phyloP scores from a whole-genome alignment of 352 stramenopile species.

The Aphanomyces stellatus region DNA sequence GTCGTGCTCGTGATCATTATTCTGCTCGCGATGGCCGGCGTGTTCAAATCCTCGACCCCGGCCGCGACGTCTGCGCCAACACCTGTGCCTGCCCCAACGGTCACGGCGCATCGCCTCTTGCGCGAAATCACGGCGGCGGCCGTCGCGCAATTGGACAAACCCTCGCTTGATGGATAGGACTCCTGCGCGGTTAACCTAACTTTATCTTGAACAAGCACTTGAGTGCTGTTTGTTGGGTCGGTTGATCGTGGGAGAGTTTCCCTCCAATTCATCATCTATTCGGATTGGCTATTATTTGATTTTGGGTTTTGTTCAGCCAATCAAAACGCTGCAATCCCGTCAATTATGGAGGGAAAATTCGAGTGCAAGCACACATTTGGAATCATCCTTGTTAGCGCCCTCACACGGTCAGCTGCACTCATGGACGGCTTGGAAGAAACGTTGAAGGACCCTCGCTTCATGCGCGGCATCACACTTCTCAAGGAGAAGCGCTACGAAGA shows the following conservation, averaged over 20 bases:
- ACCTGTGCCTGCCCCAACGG: not conserved
- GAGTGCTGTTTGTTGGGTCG: too few species aligned
- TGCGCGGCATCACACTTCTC: slow-evolving; percentile 51
- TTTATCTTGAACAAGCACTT: too few species aligned
- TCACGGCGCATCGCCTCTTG: not conserved
- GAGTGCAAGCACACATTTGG: not conserved
- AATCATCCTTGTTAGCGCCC: too few species aligned
- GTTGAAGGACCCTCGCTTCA: slow-evolving; percentile 61
- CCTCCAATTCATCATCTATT: too few species aligned
- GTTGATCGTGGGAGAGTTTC: too few species aligned
- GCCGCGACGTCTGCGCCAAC: not conserved
- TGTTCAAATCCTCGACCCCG: slow-evolving; percentile 53
- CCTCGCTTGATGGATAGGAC: too few species aligned
- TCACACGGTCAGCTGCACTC: too few species aligned
- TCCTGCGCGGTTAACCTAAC: too few species aligned
- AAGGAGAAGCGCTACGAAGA: slow-evolving; percentile 79
- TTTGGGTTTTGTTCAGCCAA: not conserved
- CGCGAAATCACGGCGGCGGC: too few species aligned
- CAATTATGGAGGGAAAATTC: slow-evolving; percentile 4
- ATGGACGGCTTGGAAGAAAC: slow-evolving; percentile 34
- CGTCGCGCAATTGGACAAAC: too few species aligned
- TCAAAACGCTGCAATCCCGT: not conserved
- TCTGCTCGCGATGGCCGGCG: slow-evolving; percentile 57
- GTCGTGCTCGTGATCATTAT: slow-evolving; percentile 66
- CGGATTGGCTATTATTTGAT: not conserved